A percentile compares a stretch with the other conserved stretches of the same genome.
phyloP scores from a whole-genome alignment of 352 stramenopile species.

The Discostella stelligera region DNA sequence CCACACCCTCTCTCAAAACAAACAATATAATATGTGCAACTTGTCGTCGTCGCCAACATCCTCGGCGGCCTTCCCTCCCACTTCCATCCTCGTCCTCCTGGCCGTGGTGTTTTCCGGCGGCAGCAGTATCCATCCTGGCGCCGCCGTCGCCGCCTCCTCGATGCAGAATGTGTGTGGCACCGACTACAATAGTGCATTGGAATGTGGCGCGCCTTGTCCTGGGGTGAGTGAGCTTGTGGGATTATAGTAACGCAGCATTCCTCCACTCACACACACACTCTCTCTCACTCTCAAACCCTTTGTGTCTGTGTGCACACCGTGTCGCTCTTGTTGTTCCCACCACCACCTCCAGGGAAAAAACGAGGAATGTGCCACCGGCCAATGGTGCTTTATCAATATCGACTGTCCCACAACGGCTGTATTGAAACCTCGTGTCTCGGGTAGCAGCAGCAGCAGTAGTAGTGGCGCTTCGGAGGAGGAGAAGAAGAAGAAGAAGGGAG shows the following conservation, averaged over 20 bases:
- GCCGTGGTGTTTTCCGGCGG: neutral
- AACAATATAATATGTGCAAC: neutral
- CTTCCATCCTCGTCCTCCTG: neutral
- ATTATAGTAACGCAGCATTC: no score
- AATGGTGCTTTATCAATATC: neutral
- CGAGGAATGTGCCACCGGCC: neutral
- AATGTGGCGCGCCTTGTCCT: neutral
- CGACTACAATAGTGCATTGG: neutral
- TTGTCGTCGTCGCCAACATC: neutral
- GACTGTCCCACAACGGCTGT: neutral
- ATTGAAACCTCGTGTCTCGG: neutral
- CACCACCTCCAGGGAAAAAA: neutral
- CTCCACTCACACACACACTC: no score
- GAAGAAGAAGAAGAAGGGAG: neutral
- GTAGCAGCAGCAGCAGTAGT: no score
- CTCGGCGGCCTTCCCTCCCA: no score
- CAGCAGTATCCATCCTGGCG: neutral
- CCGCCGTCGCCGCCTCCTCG: neutral
- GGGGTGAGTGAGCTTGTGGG: neutral
- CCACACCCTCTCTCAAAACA: no score
- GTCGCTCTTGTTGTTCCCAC: no score
- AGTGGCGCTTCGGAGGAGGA: neutral
- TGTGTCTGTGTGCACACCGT: no score
- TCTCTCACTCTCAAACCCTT: no score
- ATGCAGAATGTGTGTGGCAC: neutral